These are phyloP conservation scores for Trametes cinnabarina DNA, from an alignment of 768 basidiomycete genomes.

Conservation along the genomic window DNA sequence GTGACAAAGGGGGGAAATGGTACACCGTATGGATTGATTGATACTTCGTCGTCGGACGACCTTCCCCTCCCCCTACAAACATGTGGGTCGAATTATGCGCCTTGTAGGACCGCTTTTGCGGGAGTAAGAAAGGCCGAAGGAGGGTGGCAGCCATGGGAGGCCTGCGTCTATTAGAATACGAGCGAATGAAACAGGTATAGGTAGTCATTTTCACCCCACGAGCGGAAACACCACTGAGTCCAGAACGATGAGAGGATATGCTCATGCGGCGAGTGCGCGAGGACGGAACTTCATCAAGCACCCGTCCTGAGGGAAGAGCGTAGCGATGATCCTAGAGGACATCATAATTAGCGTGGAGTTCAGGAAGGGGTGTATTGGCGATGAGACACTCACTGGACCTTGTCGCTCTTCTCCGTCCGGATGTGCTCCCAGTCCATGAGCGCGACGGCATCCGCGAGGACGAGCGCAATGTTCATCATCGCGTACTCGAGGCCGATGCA, in stretches of 20 bases:
- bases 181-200: not conserved
- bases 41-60: not conserved
- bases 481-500: conserved; percentile 95
- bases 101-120: no score
- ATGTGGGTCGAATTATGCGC: no score
- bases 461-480: conserved; percentile 83
- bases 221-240: not conserved
- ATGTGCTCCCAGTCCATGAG: conserved; percentile 88
- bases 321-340: conserved; percentile 78
- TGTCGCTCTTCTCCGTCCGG: conserved; percentile 70
- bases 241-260: not conserved
- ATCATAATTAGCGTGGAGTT: not conserved
- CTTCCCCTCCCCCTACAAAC: no score
- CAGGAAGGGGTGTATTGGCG: not conserved
- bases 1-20: not conserved
- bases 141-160: conserved; percentile 10
- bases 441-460: conserved; percentile 77
- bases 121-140: not conserved
- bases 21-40: not conserved
- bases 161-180: conserved; percentile 16
- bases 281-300: conserved; percentile 78
- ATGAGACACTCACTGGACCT: conserved; percentile 71
- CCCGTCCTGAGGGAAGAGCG: conserved; percentile 93
- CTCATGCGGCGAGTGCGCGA: conserved; percentile 32
- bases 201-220: conserved; percentile 8